Percentiles rank a stretch among this genome's conserved stretches.
Evolutionary conservation across 2,329 filamentous ascomycete genomes (phyloP).

Genomic region (Biscogniauxia marginata): DNA sequence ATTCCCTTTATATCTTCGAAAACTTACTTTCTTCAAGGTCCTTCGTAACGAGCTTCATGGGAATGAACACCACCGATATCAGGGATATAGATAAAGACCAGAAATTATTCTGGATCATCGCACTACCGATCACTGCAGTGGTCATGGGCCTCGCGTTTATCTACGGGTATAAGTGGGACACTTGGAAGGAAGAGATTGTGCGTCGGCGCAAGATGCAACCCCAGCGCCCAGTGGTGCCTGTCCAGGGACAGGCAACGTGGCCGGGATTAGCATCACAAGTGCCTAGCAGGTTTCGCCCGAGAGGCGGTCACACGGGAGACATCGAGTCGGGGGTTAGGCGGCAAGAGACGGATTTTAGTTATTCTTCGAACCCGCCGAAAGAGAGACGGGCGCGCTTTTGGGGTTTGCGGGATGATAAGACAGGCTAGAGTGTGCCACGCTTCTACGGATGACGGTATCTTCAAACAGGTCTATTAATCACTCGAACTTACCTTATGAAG

Average conservation of each 20-base stretch:
- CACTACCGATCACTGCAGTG: slow-evolving; percentile 11
- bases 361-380: too few species aligned
- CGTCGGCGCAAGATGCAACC: not conserved
- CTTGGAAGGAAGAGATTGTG: slow-evolving; percentile 6
- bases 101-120: slow-evolving; percentile 15
- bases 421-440: too few species aligned
- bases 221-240: too few species aligned
- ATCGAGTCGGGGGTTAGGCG: too few species aligned
- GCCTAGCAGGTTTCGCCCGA: not conserved
- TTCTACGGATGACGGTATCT: too few species aligned
- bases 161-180: slow-evolving; percentile 18
- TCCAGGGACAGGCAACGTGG: not conserved
- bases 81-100: slow-evolving; percentile 12
- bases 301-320: not conserved
- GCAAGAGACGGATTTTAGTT: too few species aligned
- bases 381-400: too few species aligned
- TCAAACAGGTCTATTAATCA: too few species aligned
- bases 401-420: too few species aligned
- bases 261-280: not conserved
- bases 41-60: slow-evolving; percentile 20
- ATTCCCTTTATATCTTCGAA: too few species aligned
- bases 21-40: slow-evolving; percentile 7
- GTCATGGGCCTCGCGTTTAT: slow-evolving; percentile 16
- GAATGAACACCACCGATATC: slow-evolving; percentile 22
- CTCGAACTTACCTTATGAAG: too few species aligned